These are phyloP conservation scores for Trichosporon faecale DNA, from an alignment of 1,284 basidiomycete species.

Conservation along the genomic window DNA sequence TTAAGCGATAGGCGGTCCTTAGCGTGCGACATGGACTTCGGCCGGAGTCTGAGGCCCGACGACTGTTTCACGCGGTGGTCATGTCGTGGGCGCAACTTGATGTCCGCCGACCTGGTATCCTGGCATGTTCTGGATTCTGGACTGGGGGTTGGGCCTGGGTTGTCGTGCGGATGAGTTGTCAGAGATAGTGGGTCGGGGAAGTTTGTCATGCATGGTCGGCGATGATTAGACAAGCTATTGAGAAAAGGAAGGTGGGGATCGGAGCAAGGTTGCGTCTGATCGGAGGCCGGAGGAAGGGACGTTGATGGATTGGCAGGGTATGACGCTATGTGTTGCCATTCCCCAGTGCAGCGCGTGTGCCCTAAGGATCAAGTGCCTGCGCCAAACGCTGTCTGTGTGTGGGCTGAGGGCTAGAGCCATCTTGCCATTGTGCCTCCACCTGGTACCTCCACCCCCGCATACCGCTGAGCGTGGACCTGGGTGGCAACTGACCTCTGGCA, in stretches of 20 bases:
- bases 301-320: neutral
- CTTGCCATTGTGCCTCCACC: neutral
- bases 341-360: neutral
- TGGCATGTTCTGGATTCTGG: neutral
- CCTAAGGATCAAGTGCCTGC: neutral
- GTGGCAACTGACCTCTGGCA: conserved; percentile 4
- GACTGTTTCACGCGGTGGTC: neutral
- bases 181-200: neutral
- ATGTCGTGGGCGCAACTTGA: neutral
- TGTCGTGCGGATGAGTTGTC: too few relatives aligned
- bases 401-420: neutral
- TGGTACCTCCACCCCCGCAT: neutral
- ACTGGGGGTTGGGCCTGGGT: neutral
- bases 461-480: neutral
- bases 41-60: neutral
- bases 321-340: conserved; percentile 12
- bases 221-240: neutral
- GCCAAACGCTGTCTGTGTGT: neutral
- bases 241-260: neutral
- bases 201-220: neutral
- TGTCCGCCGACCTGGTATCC: neutral
- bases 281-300: neutral
- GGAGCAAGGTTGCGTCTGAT: neutral
- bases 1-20: neutral
- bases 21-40: neutral